Conservation (phyloP, 148 eudicot genomes). For the Rhododendron vialii region DNA sequence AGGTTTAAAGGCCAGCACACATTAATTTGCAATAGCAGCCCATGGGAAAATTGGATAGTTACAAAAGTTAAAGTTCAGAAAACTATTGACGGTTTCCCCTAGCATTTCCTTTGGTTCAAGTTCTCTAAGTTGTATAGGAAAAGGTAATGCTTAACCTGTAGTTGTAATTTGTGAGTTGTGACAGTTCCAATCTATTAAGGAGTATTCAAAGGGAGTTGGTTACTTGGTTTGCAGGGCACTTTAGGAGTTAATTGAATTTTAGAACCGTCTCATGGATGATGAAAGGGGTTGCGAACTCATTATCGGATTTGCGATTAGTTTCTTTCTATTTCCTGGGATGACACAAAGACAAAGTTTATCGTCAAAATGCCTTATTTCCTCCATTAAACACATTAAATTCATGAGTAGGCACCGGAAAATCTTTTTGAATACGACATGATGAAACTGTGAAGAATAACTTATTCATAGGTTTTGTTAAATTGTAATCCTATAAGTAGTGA, state of each 20-base stretch:
- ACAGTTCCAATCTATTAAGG: not conserved
- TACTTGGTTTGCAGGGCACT: not conserved
- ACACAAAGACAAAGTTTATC: not conserved
- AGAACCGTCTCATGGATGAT: not conserved
- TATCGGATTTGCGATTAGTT: not conserved
- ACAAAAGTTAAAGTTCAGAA: not conserved
- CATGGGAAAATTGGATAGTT: not conserved
- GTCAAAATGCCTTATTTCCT: not conserved
- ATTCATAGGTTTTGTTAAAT: not conserved
- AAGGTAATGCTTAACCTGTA: not conserved
- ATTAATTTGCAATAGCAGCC: not conserved
- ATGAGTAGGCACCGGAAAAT: not conserved
- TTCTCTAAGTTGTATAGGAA: not conserved
- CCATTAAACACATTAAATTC: not conserved
- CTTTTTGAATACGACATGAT: not conserved
- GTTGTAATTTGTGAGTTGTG: not conserved
- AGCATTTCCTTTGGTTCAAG: not conserved
- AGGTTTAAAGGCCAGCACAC: not conserved
- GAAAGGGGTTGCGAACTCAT: not conserved
- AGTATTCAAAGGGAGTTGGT: not conserved
- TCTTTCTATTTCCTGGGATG: not conserved
- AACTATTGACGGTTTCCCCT: not conserved
- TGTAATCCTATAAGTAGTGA: not conserved
- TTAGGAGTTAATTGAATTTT: not conserved
- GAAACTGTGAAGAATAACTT: not conserved